Evolutionary conservation across 768 basidiomycete genomes (phyloP), one percentile per base, ranked within the genome.

Genomic region (Suillus brevipes): DNA sequence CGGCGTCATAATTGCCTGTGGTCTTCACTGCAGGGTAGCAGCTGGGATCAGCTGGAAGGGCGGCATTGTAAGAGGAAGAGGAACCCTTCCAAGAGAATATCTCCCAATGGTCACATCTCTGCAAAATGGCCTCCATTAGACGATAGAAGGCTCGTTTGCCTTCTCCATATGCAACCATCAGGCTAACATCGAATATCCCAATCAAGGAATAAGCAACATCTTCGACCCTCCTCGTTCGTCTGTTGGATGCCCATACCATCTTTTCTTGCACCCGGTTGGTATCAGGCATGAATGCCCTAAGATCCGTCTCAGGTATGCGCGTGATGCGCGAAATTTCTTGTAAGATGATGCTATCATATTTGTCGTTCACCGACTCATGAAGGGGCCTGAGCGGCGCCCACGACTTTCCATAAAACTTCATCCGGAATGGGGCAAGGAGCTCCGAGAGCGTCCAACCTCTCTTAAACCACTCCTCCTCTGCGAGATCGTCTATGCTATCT

Each of bases 191-290:
- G 20, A 77, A 74, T 31, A 77, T 61, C 20, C 75, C 77, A 12
- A 65, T 67, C 5, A 77, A 65, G 12, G 66, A 73, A 52, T 77
- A 77, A 1, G 77, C 72, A 1, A 63, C 61, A 18, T 78, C 76
- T 53, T 78, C 77, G 34, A 65, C 57, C 16, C 65, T 68, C 0
- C 71, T 75, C 10, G 76, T 78, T 56, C 67, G 67, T 60, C 76
- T 73, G 3, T 53, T 56, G 20, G 77, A 62, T 16, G 77, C 75
- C 76, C 76, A 78, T 0, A 67, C 69, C 68, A 77, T 70, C 63
- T 72, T 72, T 59, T 77, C 72, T 40, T 31, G 49, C 28, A 61
- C 60, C 45, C 60, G 40, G 60, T 61, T 61, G 9, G 60, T 61
- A 34, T 18, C 60, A n/a, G 60, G 60, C 20, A 5, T 23, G 60